Evolutionary conservation across 495 filamentous ascomycete species (phyloP).

Genomic region (Hypoxylon crocopeplum): DNA sequence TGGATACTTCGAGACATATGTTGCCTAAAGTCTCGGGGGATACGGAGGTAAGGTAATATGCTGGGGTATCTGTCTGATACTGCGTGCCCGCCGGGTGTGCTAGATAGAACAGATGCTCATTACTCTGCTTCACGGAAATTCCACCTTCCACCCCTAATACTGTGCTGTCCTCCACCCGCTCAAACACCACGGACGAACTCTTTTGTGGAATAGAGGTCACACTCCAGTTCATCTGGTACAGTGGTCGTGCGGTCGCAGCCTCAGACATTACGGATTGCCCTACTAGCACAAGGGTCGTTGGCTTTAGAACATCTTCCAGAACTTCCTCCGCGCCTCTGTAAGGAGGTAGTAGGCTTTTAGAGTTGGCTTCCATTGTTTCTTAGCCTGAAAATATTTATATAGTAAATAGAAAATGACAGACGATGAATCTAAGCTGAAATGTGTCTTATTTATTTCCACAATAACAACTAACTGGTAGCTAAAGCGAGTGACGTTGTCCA

Average conservation of each 20-base stretch:
- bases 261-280: neutral
- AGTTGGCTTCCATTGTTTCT: neutral
- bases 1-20: neutral
- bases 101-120: constrained; percentile 7
- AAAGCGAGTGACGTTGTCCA: too few species aligned
- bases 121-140: neutral
- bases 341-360: neutral
- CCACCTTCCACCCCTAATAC: neutral
- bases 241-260: neutral
- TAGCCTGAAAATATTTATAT: too few species aligned
- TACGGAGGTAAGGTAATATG: constrained; percentile 9
- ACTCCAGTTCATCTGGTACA: constrained; percentile 3
- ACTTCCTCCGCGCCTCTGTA: neutral
- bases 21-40: neutral
- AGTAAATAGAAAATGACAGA: too few species aligned
- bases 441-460: too few species aligned
- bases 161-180: neutral
- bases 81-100: neutral
- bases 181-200: constrained; percentile 5
- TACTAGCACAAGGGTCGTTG: neutral
- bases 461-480: too few species aligned
- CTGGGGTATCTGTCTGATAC: neutral
- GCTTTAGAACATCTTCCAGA: neutral
- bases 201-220: constrained; percentile 7
- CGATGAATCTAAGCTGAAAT: too few species aligned